Conservation (phyloP, 495 filamentous ascomycete species). For the Collariella sp. region DNA sequence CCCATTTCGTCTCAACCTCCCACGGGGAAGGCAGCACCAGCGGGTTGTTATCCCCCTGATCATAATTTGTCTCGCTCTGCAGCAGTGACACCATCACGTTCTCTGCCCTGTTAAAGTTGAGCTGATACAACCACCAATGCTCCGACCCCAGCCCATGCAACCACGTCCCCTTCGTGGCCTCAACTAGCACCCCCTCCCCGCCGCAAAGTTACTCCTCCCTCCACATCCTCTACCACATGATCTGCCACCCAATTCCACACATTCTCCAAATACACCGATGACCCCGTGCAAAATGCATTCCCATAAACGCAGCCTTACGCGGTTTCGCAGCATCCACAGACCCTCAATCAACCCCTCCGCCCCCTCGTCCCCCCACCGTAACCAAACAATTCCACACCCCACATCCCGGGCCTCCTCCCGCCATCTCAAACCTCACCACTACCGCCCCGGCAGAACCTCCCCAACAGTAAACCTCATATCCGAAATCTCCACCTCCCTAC, state of each 20-base stretch:
- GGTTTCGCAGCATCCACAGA: conserved; percentile 38
- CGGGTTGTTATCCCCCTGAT: conserved; percentile 66
- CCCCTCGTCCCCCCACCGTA: conserved; percentile 53
- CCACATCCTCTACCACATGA: conserved; percentile 56
- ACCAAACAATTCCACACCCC: conserved; percentile 54
- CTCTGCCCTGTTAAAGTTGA: conserved; percentile 60
- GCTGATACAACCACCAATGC: conserved; percentile 69
- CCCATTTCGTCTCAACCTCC: conserved; percentile 33
- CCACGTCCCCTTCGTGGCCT: conserved; percentile 52
- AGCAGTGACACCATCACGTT: conserved; percentile 73
- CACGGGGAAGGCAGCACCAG: conserved; percentile 40
- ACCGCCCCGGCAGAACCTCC: conserved; percentile 42
- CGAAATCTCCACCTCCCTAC: conserved; percentile 50
- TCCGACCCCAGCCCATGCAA: conserved; percentile 62
- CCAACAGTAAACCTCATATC: conserved; percentile 46
- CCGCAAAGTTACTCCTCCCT: conserved; percentile 37
- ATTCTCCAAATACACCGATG: conserved; percentile 57
- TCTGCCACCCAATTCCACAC: conserved; percentile 67
- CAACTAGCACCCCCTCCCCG: conserved; percentile 48
- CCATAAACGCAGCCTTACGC: conserved; percentile 60
- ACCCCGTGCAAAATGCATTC: conserved; percentile 55
- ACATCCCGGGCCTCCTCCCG: conserved; percentile 48
- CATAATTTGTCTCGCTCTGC: conserved; percentile 87
- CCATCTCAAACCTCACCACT: conserved; percentile 52
- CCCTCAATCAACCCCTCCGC: conserved; percentile 30